Conservation (phyloP, 192 early-diverging fungal genomes). For the Dissophora ornata region DNA sequence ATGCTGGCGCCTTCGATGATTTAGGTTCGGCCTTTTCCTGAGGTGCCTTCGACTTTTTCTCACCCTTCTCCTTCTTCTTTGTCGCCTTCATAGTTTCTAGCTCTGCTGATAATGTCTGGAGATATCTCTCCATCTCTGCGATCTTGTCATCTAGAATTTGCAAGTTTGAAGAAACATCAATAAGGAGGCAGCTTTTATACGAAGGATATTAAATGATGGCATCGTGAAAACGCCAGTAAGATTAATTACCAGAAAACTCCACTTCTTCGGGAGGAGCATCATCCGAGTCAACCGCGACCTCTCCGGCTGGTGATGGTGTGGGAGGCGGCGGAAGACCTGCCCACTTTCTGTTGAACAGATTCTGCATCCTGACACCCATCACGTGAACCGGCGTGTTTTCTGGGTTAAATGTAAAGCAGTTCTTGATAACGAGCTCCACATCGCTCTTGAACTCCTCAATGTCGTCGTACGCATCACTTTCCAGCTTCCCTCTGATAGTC, state of each 20-base stretch:
- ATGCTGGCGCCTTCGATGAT: slow-evolving; percentile 20
- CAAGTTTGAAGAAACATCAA: background rate
- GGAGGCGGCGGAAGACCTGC: slow-evolving; percentile 42
- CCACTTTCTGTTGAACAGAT: slow-evolving; percentile 78
- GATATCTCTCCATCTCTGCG: slow-evolving; percentile 50
- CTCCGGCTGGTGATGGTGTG: slow-evolving; percentile 17
- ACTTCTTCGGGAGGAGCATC: slow-evolving; percentile 13
- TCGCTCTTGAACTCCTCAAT: slow-evolving; percentile 74
- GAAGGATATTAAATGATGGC: too few species aligned
- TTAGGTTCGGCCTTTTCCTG: slow-evolving; percentile 39
- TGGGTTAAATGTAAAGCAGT: slow-evolving; percentile 83
- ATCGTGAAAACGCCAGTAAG: background rate
- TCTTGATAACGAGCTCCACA: slow-evolving; percentile 74
- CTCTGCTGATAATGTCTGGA: slow-evolving; percentile 44
- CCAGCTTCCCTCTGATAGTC: slow-evolving; percentile 73
- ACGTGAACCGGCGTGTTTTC: slow-evolving; percentile 66
- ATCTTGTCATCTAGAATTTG: slow-evolving; percentile 49
- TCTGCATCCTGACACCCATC: slow-evolving; percentile 71
- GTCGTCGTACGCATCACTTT: slow-evolving; percentile 66
- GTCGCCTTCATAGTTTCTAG: slow-evolving; percentile 56
- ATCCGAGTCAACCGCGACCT: slow-evolving; percentile 37
- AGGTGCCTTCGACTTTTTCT: slow-evolving; percentile 31
- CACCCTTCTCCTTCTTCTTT: slow-evolving; percentile 46
- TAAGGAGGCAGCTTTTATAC: background rate
- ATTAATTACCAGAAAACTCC: slow-evolving; percentile 31